A percentile compares a stretch with the other conserved stretches of the same genome.
Evolutionary conservation across 768 basidiomycete species (phyloP).

Genomic region (Boletus subparvulus): DNA sequence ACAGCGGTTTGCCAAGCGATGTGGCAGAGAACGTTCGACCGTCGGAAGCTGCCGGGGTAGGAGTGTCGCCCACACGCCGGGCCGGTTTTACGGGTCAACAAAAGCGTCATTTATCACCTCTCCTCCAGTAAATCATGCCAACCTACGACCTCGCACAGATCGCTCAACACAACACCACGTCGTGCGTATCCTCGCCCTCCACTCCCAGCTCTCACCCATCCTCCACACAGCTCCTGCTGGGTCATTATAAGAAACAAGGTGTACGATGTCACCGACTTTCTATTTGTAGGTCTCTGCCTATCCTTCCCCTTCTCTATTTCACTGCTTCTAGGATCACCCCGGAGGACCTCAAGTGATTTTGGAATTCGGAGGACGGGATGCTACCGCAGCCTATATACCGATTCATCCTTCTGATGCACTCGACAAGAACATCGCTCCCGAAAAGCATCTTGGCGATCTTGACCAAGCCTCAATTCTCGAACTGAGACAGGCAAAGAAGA

Average conservation of each 20-base stretch:
- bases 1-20: too few relatives aligned
- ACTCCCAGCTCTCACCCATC: slow-evolving; percentile 7
- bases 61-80: background rate
- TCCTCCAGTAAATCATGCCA: slow-evolving; percentile 16
- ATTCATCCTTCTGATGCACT: slow-evolving; percentile 87
- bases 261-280: slow-evolving; percentile 85
- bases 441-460: slow-evolving; percentile 73
- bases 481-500: slow-evolving; percentile 38
- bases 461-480: slow-evolving; percentile 43
- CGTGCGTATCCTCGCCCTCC: slow-evolving; percentile 36
- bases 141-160: slow-evolving; percentile 58
- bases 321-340: slow-evolving; percentile 58
- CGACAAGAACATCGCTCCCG: slow-evolving; percentile 62
- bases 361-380: slow-evolving; percentile 82
- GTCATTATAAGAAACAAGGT: slow-evolving; percentile 76
- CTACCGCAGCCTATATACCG: slow-evolving; percentile 72
- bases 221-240: slow-evolving; percentile 71
- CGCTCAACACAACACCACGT: slow-evolving; percentile 52
- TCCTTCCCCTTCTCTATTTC: background rate
- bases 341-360: slow-evolving; percentile 83
- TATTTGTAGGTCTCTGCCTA: slow-evolving; percentile 45
- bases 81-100: background rate
- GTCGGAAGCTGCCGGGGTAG: too few relatives aligned
- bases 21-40: too few relatives aligned
- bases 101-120: too few relatives aligned